Conservation (phyloP, 2,329 filamentous ascomycete species). For the Sporothrix curviconia region DNA sequence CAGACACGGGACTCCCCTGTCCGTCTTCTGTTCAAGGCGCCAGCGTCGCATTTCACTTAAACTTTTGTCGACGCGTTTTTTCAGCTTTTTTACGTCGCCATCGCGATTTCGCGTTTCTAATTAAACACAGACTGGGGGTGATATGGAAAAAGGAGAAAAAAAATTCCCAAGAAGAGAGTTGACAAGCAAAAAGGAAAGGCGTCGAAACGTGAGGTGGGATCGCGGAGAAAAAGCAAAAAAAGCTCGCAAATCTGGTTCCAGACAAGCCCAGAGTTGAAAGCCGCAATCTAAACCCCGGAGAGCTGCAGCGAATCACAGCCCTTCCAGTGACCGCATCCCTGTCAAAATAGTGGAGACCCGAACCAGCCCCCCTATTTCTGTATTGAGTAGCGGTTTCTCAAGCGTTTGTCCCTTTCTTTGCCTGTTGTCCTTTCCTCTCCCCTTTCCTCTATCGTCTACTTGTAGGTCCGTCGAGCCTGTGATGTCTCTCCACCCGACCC, state of each 20-base stretch:
- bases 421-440: background rate
- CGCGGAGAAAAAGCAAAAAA: background rate
- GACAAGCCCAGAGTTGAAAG: background rate
- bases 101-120: constrained; percentile 11
- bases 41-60: constrained; percentile 12
- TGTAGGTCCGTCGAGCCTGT: background rate
- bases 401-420: no score
- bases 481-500: constrained; percentile 4
- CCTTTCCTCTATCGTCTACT: background rate
- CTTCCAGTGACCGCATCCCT: background rate
- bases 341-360: constrained; percentile 8
- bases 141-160: background rate
- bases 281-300: constrained; percentile 8
- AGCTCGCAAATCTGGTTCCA: background rate
- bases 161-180: background rate
- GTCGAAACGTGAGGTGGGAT: background rate
- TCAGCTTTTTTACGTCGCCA: constrained; percentile 5
- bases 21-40: background rate
- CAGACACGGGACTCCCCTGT: background rate
- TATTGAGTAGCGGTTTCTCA: no score
- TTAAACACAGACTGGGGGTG: constrained; percentile 4
- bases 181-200: background rate
- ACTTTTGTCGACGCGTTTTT: constrained; percentile 8
- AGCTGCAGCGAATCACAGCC: background rate
- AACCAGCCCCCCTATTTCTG: background rate